These are phyloP conservation scores for Pulveroboletus frians DNA, from an alignment of 768 basidiomycete genomes.

Conservation along the genomic window DNA sequence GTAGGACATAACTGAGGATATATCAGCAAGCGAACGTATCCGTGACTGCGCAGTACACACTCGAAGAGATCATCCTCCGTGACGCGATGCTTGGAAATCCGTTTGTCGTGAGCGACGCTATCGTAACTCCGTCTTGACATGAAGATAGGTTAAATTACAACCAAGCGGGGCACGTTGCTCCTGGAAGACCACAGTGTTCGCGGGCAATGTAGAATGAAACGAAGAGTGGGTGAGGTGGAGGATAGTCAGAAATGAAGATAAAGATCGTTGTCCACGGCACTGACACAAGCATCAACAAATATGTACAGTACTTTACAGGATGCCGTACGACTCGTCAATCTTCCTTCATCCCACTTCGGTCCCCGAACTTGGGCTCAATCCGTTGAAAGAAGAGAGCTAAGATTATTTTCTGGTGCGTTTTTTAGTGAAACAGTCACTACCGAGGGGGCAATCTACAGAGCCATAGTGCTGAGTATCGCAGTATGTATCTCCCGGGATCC, in stretches of 20 bases:
- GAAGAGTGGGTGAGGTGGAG: neutral
- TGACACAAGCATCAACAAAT: conserved; percentile 25
- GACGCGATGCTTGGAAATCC: conserved; percentile 69
- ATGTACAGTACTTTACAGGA: neutral
- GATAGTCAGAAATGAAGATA: conserved; percentile 8
- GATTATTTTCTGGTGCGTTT: too few relatives aligned
- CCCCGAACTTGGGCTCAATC: neutral
- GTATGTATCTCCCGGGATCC: too few relatives aligned
- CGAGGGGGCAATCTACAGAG: too few relatives aligned
- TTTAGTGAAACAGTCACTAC: too few relatives aligned
- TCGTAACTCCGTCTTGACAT: conserved; percentile 77
- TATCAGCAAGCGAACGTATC: conserved; percentile 4
- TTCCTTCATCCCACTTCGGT: neutral
- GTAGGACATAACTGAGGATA: conserved; percentile 63
- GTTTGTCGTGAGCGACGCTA: conserved; percentile 64
- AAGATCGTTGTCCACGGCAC: conserved; percentile 29
- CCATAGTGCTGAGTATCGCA: too few relatives aligned
- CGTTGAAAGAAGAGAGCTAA: too few relatives aligned
- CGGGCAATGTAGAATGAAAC: neutral
- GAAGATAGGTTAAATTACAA: conserved; percentile 15
- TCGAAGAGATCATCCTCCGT: conserved; percentile 84
- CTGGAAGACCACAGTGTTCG: conserved; percentile 3
- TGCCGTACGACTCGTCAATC: too few relatives aligned
- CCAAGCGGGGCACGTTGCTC: conserved; percentile 1
- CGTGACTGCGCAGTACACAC: conserved; percentile 40